phyloP scores from a whole-genome alignment of 2,329 filamentous ascomycete species.

The Eutypella sp. region DNA sequence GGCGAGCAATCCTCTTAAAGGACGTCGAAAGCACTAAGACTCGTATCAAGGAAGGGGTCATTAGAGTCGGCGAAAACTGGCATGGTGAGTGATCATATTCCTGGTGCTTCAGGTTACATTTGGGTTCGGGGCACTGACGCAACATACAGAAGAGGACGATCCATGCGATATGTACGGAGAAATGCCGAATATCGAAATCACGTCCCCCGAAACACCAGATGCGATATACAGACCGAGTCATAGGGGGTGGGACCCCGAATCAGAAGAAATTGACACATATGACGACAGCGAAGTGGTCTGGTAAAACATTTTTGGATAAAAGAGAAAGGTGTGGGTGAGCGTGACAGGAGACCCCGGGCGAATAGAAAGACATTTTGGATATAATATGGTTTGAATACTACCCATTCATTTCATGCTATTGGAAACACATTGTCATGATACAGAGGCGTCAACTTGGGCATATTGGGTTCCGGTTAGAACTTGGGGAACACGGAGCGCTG shows the following conservation, averaged over 20 bases:
- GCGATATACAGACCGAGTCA: not conserved
- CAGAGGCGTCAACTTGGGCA: too few relatives aligned
- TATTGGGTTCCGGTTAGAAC: too few relatives aligned
- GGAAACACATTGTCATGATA: too few relatives aligned
- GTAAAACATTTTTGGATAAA: too few relatives aligned
- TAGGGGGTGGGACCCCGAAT: not conserved
- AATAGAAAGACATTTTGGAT: too few relatives aligned
- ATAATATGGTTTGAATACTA: too few relatives aligned
- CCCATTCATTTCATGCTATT: too few relatives aligned
- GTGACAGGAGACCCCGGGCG: too few relatives aligned
- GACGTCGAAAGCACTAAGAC: not conserved
- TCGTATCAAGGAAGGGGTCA: not conserved
- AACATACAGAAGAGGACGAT: not conserved
- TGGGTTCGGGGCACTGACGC: not conserved
- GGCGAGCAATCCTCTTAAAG: not conserved
- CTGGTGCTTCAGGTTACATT: not conserved
- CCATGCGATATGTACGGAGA: not conserved
- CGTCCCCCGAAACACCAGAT: not conserved
- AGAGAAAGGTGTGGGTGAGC: too few relatives aligned
- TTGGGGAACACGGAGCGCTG: too few relatives aligned
- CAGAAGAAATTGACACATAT: not conserved
- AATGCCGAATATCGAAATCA: not conserved
- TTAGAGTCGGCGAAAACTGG: not conserved
- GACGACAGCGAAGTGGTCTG: not conserved
- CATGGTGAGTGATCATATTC: not conserved